Evolutionary conservation across 495 filamentous ascomycete species (phyloP).

Genomic region (Friedmanniomyces endolithicus): DNA sequence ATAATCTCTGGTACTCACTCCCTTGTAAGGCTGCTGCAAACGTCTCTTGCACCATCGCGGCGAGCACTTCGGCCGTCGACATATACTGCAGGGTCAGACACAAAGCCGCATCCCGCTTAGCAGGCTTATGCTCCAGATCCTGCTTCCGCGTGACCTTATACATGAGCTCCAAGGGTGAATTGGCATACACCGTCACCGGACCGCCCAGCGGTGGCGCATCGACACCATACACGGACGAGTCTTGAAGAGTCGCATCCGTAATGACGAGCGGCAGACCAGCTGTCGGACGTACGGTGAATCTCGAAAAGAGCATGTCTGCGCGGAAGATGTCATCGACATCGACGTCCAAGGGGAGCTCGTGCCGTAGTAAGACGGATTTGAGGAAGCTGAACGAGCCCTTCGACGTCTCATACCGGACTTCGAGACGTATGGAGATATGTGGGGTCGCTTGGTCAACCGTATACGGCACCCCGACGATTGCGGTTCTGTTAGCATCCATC

Average conservation of each 20-base stretch:
- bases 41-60: conserved; percentile 33
- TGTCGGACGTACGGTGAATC: conserved; percentile 76
- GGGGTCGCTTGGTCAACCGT: conserved; percentile 66
- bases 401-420: conserved; percentile 65
- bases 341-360: conserved; percentile 71
- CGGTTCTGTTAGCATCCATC: conserved; percentile 38
- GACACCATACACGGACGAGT: conserved; percentile 56
- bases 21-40: conserved; percentile 34
- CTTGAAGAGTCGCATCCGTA: conserved; percentile 53
- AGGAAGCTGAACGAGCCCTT: conserved; percentile 60
- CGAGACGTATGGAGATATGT: conserved; percentile 60
- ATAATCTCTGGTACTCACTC: conserved; percentile 36
- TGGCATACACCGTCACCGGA: conserved; percentile 56
- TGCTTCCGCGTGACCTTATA: conserved; percentile 53
- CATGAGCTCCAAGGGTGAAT: conserved; percentile 67
- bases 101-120: conserved; percentile 34
- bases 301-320: conserved; percentile 64
- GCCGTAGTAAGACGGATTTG: conserved; percentile 49
- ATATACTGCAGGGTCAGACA: conserved; percentile 65
- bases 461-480: conserved; percentile 63
- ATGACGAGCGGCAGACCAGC: conserved; percentile 62
- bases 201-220: conserved; percentile 40
- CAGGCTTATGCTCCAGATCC: not conserved
- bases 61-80: conserved; percentile 55
- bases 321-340: conserved; percentile 97